Evolutionary conservation across 805 yeast species (phyloP), one percentile per base, ranked within the genome.

Genomic region (Kodamaea neixiangensis): DNA sequence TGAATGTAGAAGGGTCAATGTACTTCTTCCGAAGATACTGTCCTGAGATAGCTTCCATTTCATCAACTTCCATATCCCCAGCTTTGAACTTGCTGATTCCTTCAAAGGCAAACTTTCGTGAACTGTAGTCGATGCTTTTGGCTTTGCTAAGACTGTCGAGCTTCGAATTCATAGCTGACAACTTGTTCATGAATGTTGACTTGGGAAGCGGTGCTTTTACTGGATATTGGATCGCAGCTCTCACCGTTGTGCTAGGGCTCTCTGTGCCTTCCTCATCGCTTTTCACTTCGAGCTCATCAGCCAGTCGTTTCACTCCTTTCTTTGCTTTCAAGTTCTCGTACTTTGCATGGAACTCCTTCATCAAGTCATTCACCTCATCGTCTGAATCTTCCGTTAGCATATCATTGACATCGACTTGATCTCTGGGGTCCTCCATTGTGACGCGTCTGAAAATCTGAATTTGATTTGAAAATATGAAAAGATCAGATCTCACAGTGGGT

Each of bases 381-480:
- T 64, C 68, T 2, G 75, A 71, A 37, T 66, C 71, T 33, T 65
- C 74, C 1, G 77, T 74, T 14, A 72, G 62, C 11, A 62, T 58
- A 35, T 69, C 73, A 7, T 67, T 66, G 1, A 62, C 56, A 21
- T 61, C 58, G 7, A 50, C 54, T 22, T 54, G 57, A 31, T 68
- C 67, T 49, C 76, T 54, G 13, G 75, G 75, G 48, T 72, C 77
- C n/a, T 58, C 60, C 66, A 63, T 61, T n/a, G 13, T 15, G 40
- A 48, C 46, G 46, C 50, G 41, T 42, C 48, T 2, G 38, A 34
- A 44, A 25, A 17, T 17, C 42, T 20, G 5, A 39, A 17, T 39
- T 39, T 14, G 31, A 25, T 25, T 25, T 25, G 10, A 9, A 47
- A 35, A 21, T 25, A n/a, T n/a, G n/a, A n/a, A n/a, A n/a, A n/a